Evolutionary conservation across 768 basidiomycete genomes (phyloP), one percentile per base, ranked within the genome.

Genomic region (Suillus decipiens): DNA sequence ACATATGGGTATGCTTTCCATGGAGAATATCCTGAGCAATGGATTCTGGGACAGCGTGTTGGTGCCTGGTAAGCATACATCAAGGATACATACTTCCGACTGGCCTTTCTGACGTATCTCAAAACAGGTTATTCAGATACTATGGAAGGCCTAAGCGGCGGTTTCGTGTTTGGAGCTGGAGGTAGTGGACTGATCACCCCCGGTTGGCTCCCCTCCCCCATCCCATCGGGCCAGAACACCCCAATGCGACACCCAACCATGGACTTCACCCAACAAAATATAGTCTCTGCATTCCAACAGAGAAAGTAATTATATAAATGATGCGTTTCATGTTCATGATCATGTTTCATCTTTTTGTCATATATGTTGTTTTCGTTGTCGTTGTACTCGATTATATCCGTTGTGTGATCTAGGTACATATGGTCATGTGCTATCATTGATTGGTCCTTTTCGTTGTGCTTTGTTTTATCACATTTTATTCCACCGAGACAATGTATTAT

Each of bases 21-120:
- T 95, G 89, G 93, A 94, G 68, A 89, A 86, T 69, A 88, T 94
- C 48, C 79, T 95, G 59, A 89, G 86, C 64, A 86, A 81, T 63
- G 86, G 86, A 47, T 95, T 95, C 74, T 95, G 93, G 93, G 93
- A 94, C 74, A 93, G 83, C 67, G 86, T 94, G 69, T 84, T 95
- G 41, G 89, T 95, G 31, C 93, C 93, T 65, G 93, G 92, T 91
- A 70, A 62, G 87, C 81, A 45, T 63, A 15, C 7, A 34, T 47
- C 48, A 53, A 19, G 61, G 42, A 58, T 15, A 42, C 39, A 12
- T 59, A 3, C 61, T 48, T 41, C 57, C 63, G 55, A 62, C 51
- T 62, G n/a, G n/a, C 36, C 12, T 28, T 34, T 55, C 47, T 62
- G 6, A 64, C 50, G 62, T 34, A 33, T 64, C 24, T 60, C 24